These are phyloP conservation scores for Chlamydomonas applanata DNA, from an alignment of 139 green algal species.

Conservation along the genomic window DNA sequence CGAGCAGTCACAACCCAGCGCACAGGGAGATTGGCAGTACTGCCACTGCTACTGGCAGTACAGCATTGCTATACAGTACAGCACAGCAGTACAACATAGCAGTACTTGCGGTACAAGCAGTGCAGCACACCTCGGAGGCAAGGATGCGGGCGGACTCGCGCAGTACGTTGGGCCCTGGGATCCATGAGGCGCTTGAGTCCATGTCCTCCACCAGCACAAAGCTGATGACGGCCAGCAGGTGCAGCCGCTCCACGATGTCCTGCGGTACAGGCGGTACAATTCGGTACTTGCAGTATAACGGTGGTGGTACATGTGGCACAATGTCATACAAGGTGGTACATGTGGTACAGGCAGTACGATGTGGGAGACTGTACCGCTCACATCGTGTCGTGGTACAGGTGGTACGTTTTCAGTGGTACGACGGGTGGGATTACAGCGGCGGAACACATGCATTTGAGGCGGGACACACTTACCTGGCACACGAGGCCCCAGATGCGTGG, in stretches of 20 bases:
- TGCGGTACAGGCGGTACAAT: conserved; percentile 23
- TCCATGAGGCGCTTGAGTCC: conserved; percentile 42
- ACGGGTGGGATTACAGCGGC: background rate
- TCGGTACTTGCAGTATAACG: background rate
- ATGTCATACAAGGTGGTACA: background rate
- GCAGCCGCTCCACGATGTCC: conserved; percentile 88
- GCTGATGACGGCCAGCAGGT: conserved; percentile 71
- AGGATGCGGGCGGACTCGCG: conserved; percentile 28
- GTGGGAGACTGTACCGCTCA: too few species aligned
- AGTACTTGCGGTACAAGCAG: too few species aligned
- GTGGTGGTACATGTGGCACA: background rate
- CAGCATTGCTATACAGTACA: too few species aligned
- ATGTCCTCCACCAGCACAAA: conserved; percentile 88
- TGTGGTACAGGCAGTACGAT: too few species aligned
- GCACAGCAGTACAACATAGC: too few species aligned
- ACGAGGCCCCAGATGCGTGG: conserved; percentile 53
- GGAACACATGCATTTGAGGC: background rate
- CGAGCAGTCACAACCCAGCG: too few species aligned
- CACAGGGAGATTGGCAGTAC: too few species aligned
- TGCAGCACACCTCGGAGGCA: too few species aligned
- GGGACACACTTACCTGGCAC: conserved; percentile 35
- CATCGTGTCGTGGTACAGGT: too few species aligned
- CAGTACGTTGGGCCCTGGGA: conserved; percentile 42
- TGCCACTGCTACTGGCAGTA: too few species aligned
- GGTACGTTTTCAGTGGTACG: too few species aligned